These are phyloP conservation scores for Fonsecaea multimorphosa DNA, from an alignment of 2,329 filamentous ascomycete species.

Conservation along the genomic window DNA sequence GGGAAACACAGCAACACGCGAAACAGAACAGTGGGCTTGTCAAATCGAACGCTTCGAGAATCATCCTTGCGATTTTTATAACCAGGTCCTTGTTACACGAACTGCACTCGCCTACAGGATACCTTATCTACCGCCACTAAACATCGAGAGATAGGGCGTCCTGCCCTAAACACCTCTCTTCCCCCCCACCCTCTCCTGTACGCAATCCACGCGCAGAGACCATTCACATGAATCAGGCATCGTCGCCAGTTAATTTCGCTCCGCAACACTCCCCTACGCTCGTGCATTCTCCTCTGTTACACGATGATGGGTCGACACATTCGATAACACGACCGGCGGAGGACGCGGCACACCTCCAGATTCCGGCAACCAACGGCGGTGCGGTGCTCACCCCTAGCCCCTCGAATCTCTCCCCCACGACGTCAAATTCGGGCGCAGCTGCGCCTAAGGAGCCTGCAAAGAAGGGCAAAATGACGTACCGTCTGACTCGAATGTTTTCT, in stretches of 20 bases:
- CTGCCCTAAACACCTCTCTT: conserved; percentile 25
- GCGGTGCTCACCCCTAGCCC: conserved; percentile 40
- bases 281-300: conserved; percentile 27
- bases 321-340: conserved; percentile 52
- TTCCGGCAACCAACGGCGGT: conserved; percentile 46
- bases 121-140: conserved; percentile 38
- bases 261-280: conserved; percentile 25
- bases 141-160: conserved; percentile 32
- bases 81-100: conserved; percentile 19
- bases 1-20: conserved; percentile 7
- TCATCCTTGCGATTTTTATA: conserved; percentile 4
- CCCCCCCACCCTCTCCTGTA: conserved; percentile 19
- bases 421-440: conserved; percentile 20
- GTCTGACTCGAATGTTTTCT: conserved; percentile 55
- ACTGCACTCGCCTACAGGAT: conserved; percentile 6
- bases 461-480: conserved; percentile 52
- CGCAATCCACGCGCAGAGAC: conserved; percentile 10
- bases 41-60: neutral
- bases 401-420: conserved; percentile 20
- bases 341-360: conserved; percentile 48
- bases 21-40: neutral
- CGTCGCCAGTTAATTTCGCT: conserved; percentile 23
- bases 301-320: conserved; percentile 28
- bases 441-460: conserved; percentile 31
- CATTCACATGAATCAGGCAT: conserved; percentile 37